Base-by-base conservation (phyloP, 2,329 filamentous ascomycete genomes). In the Pseudogymnoascus sp. region DNA sequence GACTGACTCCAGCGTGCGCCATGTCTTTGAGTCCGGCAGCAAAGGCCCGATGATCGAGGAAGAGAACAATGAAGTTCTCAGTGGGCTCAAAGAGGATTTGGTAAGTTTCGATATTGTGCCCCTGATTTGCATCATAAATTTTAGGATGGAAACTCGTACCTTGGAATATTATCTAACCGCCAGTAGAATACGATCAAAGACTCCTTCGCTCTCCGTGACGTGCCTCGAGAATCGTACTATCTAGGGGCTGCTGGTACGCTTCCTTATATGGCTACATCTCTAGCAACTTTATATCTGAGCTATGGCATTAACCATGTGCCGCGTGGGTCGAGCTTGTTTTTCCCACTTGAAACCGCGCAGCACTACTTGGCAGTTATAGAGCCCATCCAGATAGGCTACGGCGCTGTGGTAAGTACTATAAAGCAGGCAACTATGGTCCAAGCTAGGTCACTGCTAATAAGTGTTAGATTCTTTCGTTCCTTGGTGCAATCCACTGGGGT, bases 401-500 rank as follows among this genome's bases (percentile, higher is more conserved):
- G 93, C 62, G 93, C 92, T 58, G 85, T 95, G 63, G 86, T 88
- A 78, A 74, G 85, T 81, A 31, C 35, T 31, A 27, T 27, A 17
- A 55, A n/a, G 39, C n/a, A 35, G 13, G 38, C 21, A 44, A 31
- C 62, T 60, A 62, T 51, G 64, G 3, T 27, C 29, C 51, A 55
- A 38, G 55, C n/a, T 36, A 36, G 38, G 39, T 31, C 7, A 12
- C 67, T 55, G 5, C 48, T 41, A 27, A 36, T 41, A 1, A 15
- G 27, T 13, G 9, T 62, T 51, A 89, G 86, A 94, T 96, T 70
- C 89, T 96, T 69, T 96, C 92, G 29, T 97, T 96, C 80, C 84
- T 97, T 1, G 93, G 93, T 48, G 92, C 92, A 35, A 87, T 96
- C 70, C 93, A 97, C 76, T 97, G 84, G 93, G 92, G 92, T 62